These are phyloP conservation scores for Phaeodactylum tricornutum DNA, from an alignment of 108 stramenopile species.

Conservation along the genomic window DNA sequence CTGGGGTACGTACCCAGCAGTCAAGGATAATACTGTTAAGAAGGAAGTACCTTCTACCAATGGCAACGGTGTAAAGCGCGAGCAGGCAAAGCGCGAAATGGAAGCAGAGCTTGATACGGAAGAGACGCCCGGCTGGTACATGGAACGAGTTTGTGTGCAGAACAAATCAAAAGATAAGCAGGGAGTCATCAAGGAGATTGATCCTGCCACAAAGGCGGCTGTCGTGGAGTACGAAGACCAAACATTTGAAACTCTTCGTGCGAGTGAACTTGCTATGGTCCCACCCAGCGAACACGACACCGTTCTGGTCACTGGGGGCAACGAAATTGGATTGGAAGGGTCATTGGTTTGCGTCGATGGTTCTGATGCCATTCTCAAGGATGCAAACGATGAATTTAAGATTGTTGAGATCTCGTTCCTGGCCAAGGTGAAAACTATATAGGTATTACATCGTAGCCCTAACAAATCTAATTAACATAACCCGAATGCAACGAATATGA, in stretches of 20 bases:
- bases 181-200: conserved; percentile 81
- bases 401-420: conserved; percentile 85
- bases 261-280: conserved; percentile 60
- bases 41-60: conserved; percentile 11
- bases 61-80: conserved; percentile 23
- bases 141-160: conserved; percentile 86
- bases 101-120: conserved; percentile 45
- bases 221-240: conserved; percentile 72
- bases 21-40: conserved; percentile 15
- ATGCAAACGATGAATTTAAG: conserved; percentile 85
- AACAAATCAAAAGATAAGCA: conserved; percentile 39
- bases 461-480: too few relatives aligned
- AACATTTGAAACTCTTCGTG: conserved; percentile 38
- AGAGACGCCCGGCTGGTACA: conserved; percentile 83
- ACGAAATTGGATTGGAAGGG: conserved; percentile 84
- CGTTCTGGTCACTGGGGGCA: conserved; percentile 83
- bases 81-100: conserved; percentile 16
- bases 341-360: conserved; percentile 87
- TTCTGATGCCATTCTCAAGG: conserved; percentile 86
- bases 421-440: conserved; percentile 65
- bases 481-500: too few relatives aligned
- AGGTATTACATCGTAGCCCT: too few relatives aligned
- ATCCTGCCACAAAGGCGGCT: conserved; percentile 50
- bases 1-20: conserved; percentile 14
- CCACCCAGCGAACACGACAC: conserved; percentile 78